Conservation (phyloP, 2,329 filamentous ascomycete genomes). For the Ascosphaera acerosa region DNA sequence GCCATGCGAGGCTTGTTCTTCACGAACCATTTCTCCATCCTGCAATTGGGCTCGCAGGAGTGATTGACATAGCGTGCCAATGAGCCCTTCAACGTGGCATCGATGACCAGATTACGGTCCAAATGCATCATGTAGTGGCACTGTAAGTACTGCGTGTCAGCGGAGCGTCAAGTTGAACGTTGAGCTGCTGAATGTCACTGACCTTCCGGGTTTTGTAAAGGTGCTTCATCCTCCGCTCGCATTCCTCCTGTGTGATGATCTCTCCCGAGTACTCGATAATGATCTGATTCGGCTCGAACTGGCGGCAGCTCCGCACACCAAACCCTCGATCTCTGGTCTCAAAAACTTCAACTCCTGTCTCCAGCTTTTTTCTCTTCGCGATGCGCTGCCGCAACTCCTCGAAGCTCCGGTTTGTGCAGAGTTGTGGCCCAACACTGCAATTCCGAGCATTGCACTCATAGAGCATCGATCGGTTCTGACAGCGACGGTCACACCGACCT, state of each 20-base stretch:
- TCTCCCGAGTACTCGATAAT: conserved; percentile 97
- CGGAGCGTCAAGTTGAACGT: too few species aligned
- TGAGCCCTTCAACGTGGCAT: conserved; percentile 82
- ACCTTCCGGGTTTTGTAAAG: conserved; percentile 87
- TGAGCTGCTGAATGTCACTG: conserved; percentile 12
- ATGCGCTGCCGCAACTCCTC: conserved; percentile 49
- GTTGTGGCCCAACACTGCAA: conserved; percentile 48
- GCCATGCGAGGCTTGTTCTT: conserved; percentile 87
- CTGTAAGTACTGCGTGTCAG: too few species aligned
- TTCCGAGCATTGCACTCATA: conserved; percentile 89
- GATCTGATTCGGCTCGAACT: conserved; percentile 71
- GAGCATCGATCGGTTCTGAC: conserved; percentile 88
- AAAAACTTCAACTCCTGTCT: conserved; percentile 83
- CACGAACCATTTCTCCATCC: conserved; percentile 96
- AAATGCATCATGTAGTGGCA: conserved; percentile 98
- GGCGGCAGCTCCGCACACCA: conserved; percentile 72
- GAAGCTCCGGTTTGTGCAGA: conserved; percentile 74
- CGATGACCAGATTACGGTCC: conserved; percentile 95
- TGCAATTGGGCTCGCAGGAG: conserved; percentile 85
- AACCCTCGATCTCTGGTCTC: conserved; percentile 75
- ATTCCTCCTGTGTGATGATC: conserved; percentile 87
- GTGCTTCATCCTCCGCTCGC: conserved; percentile 77
- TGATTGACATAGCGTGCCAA: conserved; percentile 98
- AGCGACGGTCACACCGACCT: conserved; percentile 65
- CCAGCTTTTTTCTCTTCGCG: conserved; percentile 59